Percentiles rank a stretch among this genome's conserved stretches.
phyloP scores from a whole-genome alignment of 495 filamentous ascomycete species.

The Patellaria atrata region DNA sequence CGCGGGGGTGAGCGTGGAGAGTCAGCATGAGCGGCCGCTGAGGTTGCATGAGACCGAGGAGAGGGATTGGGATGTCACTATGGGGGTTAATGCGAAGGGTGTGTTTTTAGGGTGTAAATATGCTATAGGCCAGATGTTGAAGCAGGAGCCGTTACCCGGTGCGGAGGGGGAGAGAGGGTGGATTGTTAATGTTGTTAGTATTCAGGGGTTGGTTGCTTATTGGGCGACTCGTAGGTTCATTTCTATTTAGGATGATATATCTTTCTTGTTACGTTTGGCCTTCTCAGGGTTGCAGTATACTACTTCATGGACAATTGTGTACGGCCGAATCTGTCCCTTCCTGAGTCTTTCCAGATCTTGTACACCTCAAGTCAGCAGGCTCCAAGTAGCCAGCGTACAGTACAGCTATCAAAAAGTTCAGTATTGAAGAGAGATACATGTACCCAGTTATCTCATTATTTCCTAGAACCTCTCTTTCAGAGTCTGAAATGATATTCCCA shows the following conservation, averaged over 20 bases:
- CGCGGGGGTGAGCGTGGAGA: slow-evolving; percentile 31
- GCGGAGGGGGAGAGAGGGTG: slow-evolving; percentile 39
- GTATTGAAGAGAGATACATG: too few relatives aligned
- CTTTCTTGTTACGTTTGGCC: too few relatives aligned
- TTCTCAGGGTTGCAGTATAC: too few relatives aligned
- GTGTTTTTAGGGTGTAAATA: slow-evolving; percentile 40
- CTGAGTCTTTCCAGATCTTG: too few relatives aligned
- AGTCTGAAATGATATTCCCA: too few relatives aligned
- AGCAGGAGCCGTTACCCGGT: slow-evolving; percentile 30
- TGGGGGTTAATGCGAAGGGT: slow-evolving; percentile 32
- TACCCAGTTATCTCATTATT: too few relatives aligned
- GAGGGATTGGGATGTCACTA: slow-evolving; percentile 31
- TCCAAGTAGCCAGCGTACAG: too few relatives aligned
- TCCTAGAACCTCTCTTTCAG: too few relatives aligned
- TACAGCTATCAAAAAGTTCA: too few relatives aligned
- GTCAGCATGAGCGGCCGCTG: slow-evolving; percentile 17
- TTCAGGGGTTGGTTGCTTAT: slow-evolving; percentile 32
- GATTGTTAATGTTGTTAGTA: slow-evolving; percentile 40
- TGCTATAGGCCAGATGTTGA: slow-evolving; percentile 36
- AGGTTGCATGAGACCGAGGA: slow-evolving; percentile 28
- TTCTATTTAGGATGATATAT: neutral
- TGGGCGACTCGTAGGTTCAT: neutral
- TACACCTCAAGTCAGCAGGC: too few relatives aligned
- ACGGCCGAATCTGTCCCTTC: too few relatives aligned
- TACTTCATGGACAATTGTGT: too few relatives aligned